These are phyloP conservation scores for Microcera coccophila DNA, from an alignment of 2,329 filamentous ascomycete species.

Conservation along the genomic window DNA sequence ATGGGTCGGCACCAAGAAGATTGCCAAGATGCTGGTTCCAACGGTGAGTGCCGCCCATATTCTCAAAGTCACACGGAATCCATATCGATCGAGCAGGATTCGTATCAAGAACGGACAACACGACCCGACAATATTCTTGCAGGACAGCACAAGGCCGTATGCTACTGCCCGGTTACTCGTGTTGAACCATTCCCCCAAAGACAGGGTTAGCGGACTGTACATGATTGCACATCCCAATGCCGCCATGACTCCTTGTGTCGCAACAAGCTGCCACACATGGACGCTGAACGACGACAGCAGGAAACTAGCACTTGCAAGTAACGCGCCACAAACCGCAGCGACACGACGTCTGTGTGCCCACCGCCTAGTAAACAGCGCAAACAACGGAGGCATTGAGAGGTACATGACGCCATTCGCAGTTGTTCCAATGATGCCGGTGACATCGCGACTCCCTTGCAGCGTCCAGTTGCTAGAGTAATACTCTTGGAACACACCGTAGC, in stretches of 20 bases:
- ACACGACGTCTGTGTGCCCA: conserved; percentile 11
- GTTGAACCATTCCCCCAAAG: conserved; percentile 15
- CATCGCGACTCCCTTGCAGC: conserved; percentile 5
- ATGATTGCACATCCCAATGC: conserved; percentile 13
- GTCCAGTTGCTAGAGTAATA: conserved; percentile 12
- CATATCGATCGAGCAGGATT: conserved; percentile 9
- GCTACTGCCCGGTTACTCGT: conserved; percentile 13
- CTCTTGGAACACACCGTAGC: conserved; percentile 18
- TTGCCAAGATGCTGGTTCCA: conserved; percentile 5
- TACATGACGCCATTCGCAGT: conserved; percentile 17
- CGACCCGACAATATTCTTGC: conserved; percentile 14
- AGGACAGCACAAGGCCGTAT: conserved; percentile 14
- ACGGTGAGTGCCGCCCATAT: conserved; percentile 12
- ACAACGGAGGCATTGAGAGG: conserved; percentile 16
- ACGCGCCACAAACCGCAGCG: conserved; percentile 9
- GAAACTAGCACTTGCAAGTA: conserved; percentile 10
- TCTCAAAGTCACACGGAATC: conserved; percentile 9
- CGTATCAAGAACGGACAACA: conserved; percentile 13
- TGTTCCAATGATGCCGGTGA: conserved; percentile 16
- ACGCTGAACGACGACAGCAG: conserved; percentile 12
- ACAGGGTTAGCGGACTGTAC: conserved; percentile 14
- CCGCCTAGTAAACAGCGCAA: conserved; percentile 12
- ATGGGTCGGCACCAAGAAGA: conserved; percentile 9
- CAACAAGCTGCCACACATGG: conserved; percentile 12
- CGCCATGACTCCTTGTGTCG: conserved; percentile 11